phyloP scores from a whole-genome alignment of 176 grass and related monocot species.

The Urochloa ruziziensis region DNA sequence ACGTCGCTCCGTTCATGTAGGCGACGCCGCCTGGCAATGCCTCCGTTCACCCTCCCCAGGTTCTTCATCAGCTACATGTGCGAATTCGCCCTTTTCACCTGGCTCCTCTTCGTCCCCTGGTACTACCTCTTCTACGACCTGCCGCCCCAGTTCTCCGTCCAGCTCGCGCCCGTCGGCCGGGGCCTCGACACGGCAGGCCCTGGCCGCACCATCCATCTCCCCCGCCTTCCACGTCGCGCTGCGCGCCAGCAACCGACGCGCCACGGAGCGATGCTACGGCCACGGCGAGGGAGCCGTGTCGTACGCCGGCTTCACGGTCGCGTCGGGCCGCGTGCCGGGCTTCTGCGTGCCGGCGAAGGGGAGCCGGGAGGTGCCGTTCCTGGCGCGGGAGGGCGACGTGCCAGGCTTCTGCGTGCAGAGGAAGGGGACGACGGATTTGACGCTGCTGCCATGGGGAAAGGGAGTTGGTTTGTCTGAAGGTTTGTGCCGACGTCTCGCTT shows the following conservation, averaged over 20 bases:
- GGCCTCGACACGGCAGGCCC: no score
- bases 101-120: neutral
- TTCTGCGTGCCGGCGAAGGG: neutral
- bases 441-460: no score
- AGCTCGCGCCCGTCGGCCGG: neutral
- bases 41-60: neutral
- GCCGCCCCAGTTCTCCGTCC: conserved; percentile 4
- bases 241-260: conserved; percentile 26
- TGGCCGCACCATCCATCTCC: no score
- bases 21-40: neutral
- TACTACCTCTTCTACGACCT: neutral
- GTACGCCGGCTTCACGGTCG: conserved; percentile 1
- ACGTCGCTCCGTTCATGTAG: neutral
- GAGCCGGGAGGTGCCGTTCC: neutral
- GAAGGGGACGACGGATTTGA: no score
- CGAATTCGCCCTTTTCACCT: neutral
- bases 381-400: neutral
- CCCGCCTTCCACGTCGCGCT: conserved; percentile 3
- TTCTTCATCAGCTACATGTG: neutral
- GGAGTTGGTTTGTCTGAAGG: no score
- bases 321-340: neutral
- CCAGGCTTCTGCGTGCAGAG: no score
- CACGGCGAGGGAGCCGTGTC: neutral
- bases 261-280: conserved; percentile 10
- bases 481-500: no score